These are phyloP conservation scores for Pestalotiopsis sp. DNA, from an alignment of 2,329 filamentous ascomycete species.

Conservation along the genomic window DNA sequence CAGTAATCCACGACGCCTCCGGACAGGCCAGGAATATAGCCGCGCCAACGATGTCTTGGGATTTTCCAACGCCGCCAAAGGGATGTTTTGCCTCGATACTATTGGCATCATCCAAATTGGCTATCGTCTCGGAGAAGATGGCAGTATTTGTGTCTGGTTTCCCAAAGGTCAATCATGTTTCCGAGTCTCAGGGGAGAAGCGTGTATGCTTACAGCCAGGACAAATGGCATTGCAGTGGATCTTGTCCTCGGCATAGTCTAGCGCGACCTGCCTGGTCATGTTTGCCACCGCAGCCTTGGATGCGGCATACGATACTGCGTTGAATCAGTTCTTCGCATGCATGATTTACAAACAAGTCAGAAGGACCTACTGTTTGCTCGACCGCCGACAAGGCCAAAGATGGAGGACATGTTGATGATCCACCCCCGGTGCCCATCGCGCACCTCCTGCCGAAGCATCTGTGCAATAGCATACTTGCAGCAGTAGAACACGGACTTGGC, in stretches of 20 bases:
- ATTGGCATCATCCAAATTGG: background rate
- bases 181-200: background rate
- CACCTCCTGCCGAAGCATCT: constrained; percentile 52
- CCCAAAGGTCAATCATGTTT: background rate
- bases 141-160: constrained; percentile 15
- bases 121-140: constrained; percentile 17
- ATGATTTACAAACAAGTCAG: background rate
- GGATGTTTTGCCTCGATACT: constrained; percentile 11
- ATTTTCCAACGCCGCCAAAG: constrained; percentile 12
- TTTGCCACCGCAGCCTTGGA: constrained; percentile 53
- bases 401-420: constrained; percentile 52
- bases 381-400: constrained; percentile 41
- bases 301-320: constrained; percentile 42
- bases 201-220: constrained; percentile 43
- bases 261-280: constrained; percentile 49
- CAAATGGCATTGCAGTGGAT: constrained; percentile 58
- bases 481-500: constrained; percentile 39
- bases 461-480: constrained; percentile 46
- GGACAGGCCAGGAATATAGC: constrained; percentile 15
- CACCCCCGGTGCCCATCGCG: constrained; percentile 46
- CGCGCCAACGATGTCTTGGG: constrained; percentile 15
- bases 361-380: constrained; percentile 27
- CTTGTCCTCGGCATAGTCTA: constrained; percentile 49
- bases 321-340: background rate
- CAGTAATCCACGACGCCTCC: constrained; percentile 16